Evolutionary conservation across 2,329 filamentous ascomycete genomes (phyloP).

Genomic region (Aspergillus uvarum): DNA sequence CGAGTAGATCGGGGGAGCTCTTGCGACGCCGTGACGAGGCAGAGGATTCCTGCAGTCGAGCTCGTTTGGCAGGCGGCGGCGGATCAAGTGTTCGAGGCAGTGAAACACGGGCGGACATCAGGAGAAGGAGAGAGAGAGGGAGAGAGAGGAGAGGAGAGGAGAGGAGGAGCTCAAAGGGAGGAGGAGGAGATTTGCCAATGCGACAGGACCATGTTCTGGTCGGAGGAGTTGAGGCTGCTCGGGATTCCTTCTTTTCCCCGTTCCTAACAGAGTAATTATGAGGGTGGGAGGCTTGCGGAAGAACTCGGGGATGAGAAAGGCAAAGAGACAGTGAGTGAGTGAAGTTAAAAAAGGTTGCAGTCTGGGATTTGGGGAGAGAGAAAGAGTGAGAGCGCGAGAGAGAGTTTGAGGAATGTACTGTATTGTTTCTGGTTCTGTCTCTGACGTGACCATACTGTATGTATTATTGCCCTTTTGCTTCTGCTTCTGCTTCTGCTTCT

Average conservation of each 20-base stretch:
- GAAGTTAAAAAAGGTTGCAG: too few species aligned
- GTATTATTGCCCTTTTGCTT: not conserved
- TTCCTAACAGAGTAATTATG: not conserved
- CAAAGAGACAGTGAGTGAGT: not conserved
- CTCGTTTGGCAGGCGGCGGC: constrained; percentile 30
- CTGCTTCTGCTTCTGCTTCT: too few species aligned
- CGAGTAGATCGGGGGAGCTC: constrained; percentile 36
- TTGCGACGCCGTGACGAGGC: constrained; percentile 24
- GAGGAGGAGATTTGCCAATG: constrained; percentile 3
- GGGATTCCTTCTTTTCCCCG: too few species aligned
- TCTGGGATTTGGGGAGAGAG: not conserved
- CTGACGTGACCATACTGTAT: not conserved
- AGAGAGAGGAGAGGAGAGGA: constrained; percentile 11
- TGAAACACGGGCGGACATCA: constrained; percentile 37
- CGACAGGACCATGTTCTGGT: not conserved
- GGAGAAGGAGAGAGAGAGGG: constrained; percentile 10
- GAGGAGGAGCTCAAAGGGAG: constrained; percentile 19
- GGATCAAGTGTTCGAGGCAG: constrained; percentile 22
- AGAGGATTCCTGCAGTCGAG: constrained; percentile 22
- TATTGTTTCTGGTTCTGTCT: not conserved
- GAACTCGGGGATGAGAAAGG: not conserved
- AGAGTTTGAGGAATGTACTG: not conserved
- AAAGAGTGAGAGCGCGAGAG: not conserved
- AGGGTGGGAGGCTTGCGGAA: not conserved
- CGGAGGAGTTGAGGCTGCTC: not conserved